Base-by-base conservation (phyloP, 2,329 filamentous ascomycete species). In the Sporothrix schenckii region DNA sequence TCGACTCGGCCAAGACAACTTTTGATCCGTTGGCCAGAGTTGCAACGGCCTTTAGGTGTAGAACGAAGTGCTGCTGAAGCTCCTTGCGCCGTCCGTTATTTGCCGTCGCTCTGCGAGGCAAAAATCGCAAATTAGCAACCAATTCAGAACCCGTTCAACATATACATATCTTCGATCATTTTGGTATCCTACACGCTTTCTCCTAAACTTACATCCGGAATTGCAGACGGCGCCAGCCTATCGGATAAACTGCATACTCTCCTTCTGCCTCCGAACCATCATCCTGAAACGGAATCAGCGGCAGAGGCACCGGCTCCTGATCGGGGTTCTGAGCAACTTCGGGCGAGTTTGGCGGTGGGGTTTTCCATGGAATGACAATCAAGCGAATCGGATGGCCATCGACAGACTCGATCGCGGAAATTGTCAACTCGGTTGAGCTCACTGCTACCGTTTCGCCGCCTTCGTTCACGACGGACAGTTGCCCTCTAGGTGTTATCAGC, bases 331-430 rank as follows among this genome's bases (percentile, higher is more conserved):
- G 87, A 72, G 81, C 85, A 71, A 89, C 84, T 73, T 91, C 88
- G n/a, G 88, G 86, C 3, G 89, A 88, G 80, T 90, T 92, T 66
- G 92, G 92, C 39, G 91, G 92, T 1, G 93, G 94, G 1, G 94
- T 97, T 83, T 98, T 98, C 94, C 94, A 98, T 0, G 94, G 94
- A 72, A 98, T 97, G 9, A 95, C 95, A 73, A 98, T 97, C 73
- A 98, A 89, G 76, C 96, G 94, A 56, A 97, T 93, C 0, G 92
- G 83, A 75, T 97, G 94, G 47, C 93, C 92, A 78, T 98, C 94
- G 19, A 97, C 93, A 1, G 94, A 97, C 79, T 98, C 94, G 65
- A 93, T 97, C 10, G 94, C 94, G 5, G 93, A 96, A 61, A 98
- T 92, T 69, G 91, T 89, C 68, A 97, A 88, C 79, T 98, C 94